A percentile compares a stretch with the other conserved stretches of the same genome.
Conservation (phyloP, 345 rosid species). For the Theobroma cacao region DNA sequence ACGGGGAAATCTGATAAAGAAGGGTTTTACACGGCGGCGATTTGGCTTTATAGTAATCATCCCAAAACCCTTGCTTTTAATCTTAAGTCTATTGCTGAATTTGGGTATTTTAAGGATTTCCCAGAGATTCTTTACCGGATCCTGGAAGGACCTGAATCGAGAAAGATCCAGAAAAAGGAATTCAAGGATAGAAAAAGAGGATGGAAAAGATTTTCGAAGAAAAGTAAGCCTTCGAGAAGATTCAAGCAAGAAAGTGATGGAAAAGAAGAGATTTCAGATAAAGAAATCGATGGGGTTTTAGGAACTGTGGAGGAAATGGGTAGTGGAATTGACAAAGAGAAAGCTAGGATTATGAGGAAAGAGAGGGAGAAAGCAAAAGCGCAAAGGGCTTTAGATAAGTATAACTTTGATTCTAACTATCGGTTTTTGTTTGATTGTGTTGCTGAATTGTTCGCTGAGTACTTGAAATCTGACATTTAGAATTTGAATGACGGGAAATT, state of each 20-base stretch:
- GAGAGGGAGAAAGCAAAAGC: conserved; percentile 3
- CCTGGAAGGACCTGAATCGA: conserved; percentile 37
- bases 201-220: neutral
- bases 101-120: conserved; percentile 67
- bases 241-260: conserved; percentile 32
- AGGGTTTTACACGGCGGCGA: conserved; percentile 54
- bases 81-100: conserved; percentile 28
- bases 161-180: conserved; percentile 35
- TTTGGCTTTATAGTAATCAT: conserved; percentile 52
- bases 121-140: conserved; percentile 65
- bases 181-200: conserved; percentile 22
- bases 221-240: conserved; percentile 9
- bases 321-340: conserved; percentile 5
- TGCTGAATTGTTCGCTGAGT: neutral
- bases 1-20: conserved; percentile 67
- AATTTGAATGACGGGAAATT: neutral
- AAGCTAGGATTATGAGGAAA: conserved; percentile 14
- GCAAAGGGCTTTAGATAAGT: neutral
- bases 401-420: neutral
- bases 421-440: conserved; percentile 2
- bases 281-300: neutral
- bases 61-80: conserved; percentile 65
- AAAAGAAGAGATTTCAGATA: neutral
- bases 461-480: conserved; percentile 6
- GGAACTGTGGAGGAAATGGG: conserved; percentile 37